Conservation (phyloP, 2,329 filamentous ascomycete species). For the Ustilaginoidea virens region DNA sequence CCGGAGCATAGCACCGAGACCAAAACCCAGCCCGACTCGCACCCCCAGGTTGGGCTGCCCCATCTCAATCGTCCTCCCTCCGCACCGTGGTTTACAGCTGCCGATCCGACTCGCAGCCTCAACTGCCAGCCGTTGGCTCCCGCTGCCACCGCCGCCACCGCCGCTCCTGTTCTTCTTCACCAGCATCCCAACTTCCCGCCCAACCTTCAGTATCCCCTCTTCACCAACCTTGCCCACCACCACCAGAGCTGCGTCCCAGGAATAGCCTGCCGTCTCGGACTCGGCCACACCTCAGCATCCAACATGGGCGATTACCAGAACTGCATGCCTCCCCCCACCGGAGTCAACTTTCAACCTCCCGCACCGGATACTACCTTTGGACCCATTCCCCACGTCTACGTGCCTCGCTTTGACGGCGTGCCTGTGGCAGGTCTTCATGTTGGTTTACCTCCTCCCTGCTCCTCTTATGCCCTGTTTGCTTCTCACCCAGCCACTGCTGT, state of each 20-base stretch:
- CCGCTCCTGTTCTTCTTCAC: not conserved
- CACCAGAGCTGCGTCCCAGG: not conserved
- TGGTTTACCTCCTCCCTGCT: conserved; percentile 11
- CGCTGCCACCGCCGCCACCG: conserved; percentile 1
- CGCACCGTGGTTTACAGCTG: conserved; percentile 18
- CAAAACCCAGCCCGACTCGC: conserved; percentile 5
- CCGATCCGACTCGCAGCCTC: conserved; percentile 17
- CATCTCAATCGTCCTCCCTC: conserved; percentile 7
- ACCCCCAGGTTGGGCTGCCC: conserved; percentile 9
- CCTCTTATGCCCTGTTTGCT: conserved; percentile 6
- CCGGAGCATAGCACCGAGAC: conserved; percentile 3
- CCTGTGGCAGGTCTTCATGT: no score
- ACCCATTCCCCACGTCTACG: conserved; percentile 37
- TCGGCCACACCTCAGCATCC: conserved; percentile 2
- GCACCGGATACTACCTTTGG: conserved; percentile 42
- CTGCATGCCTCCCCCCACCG: conserved; percentile 23
- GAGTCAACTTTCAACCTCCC: conserved; percentile 41
- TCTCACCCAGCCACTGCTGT: conserved; percentile 11
- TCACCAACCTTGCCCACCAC: conserved; percentile 7
- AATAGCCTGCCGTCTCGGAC: not conserved
- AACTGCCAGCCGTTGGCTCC: conserved; percentile 4
- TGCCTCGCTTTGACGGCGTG: conserved; percentile 35
- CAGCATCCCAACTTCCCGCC: no score
- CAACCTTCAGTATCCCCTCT: conserved; percentile 4
- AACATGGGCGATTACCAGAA: conserved; percentile 27